phyloP scores from a whole-genome alignment of 208 protist species.

The Leishmania tarentolae region DNA sequence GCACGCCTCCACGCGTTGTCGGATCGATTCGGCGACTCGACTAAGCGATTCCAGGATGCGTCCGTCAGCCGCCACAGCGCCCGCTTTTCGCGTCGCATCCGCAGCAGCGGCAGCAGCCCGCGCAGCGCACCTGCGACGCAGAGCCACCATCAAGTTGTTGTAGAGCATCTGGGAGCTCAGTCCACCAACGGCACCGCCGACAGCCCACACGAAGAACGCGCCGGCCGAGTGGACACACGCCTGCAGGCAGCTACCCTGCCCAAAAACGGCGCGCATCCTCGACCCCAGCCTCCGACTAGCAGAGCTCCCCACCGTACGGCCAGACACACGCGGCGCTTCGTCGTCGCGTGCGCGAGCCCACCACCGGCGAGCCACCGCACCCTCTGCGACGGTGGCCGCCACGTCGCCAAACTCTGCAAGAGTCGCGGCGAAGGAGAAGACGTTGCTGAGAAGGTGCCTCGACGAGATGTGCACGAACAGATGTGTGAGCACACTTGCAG shows the following conservation, averaged over 20 bases:
- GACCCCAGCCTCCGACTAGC: constrained; percentile 7
- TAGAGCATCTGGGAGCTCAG: constrained; percentile 67
- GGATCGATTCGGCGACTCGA: not conserved
- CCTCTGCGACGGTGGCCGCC: constrained; percentile 12
- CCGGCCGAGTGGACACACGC: constrained; percentile 33
- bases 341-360: not conserved
- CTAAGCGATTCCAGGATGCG: not conserved
- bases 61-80: not conserved
- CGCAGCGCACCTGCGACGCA: constrained; percentile 17
- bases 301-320: not conserved
- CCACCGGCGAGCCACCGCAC: constrained; percentile 11
- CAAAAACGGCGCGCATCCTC: constrained; percentile 10
- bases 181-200: constrained; percentile 54
- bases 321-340: not conserved
- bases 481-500: constrained; percentile 48
- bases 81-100: not conserved
- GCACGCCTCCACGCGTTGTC: constrained; percentile 18
- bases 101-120: not conserved
- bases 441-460: constrained; percentile 53
- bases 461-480: constrained; percentile 65
- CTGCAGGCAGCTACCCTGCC: constrained; percentile 6
- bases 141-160: constrained; percentile 39
- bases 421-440: constrained; percentile 43
- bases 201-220: constrained; percentile 48
- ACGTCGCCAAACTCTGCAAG: constrained; percentile 56